Conservation (phyloP, 306 rosid species). For the Vigna hirtella region DNA sequence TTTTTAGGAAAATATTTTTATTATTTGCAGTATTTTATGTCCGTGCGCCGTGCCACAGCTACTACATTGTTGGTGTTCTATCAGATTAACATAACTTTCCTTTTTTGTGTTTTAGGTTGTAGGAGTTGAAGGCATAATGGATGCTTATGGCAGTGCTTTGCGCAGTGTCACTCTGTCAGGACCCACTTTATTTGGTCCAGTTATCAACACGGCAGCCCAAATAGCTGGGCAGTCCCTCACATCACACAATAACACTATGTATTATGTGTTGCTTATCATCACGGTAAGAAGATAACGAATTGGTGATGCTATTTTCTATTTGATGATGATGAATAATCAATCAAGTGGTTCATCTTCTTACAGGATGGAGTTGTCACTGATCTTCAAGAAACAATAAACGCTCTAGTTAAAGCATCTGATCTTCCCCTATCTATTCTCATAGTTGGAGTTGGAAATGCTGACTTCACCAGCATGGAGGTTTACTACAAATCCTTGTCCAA, state of each 20-base stretch:
- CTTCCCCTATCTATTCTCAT: slow-evolving; percentile 85
- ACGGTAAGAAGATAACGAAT: slow-evolving; percentile 57
- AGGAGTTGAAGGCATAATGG: slow-evolving; percentile 89
- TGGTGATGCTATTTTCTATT: background rate
- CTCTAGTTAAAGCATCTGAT: slow-evolving; percentile 85
- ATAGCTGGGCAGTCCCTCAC: slow-evolving; percentile 67
- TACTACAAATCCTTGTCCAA: slow-evolving; percentile 1
- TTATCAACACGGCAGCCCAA: slow-evolving; percentile 74
- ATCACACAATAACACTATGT: slow-evolving; percentile 49
- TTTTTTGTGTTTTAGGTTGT: slow-evolving; percentile 56
- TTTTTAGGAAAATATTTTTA: background rate
- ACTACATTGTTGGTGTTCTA: background rate
- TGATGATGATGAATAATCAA: background rate
- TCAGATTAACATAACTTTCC: background rate
- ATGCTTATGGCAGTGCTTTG: slow-evolving; percentile 69
- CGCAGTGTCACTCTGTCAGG: slow-evolving; percentile 68
- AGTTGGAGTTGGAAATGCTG: slow-evolving; percentile 87
- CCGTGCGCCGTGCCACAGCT: too few species aligned
- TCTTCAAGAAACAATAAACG: slow-evolving; percentile 82
- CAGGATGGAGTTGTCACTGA: slow-evolving; percentile 94
- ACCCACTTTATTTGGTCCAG: slow-evolving; percentile 88
- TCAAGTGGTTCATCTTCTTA: slow-evolving; percentile 21
- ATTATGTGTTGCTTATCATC: slow-evolving; percentile 76
- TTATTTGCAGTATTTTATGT: too few species aligned
- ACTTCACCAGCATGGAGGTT: slow-evolving; percentile 89